Percentiles rank a stretch among this genome's conserved stretches.
Evolutionary conservation across 2,329 filamentous ascomycete genomes (phyloP).

Genomic region (Botrytis deweyae): DNA sequence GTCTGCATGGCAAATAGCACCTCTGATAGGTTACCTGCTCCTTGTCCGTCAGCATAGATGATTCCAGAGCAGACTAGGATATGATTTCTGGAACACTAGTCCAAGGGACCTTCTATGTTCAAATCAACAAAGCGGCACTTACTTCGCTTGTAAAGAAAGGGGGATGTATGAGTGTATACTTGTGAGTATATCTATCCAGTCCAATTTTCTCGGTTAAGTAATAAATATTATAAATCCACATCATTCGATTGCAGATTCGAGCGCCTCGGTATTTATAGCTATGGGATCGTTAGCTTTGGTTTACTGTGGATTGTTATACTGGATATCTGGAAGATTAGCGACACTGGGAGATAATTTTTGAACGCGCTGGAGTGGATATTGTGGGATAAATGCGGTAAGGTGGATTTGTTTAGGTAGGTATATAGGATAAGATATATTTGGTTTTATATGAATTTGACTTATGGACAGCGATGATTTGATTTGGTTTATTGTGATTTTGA

Average conservation of each 20-base stretch:
- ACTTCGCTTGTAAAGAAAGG: background rate
- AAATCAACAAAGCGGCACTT: rapidly evolving
- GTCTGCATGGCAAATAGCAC: background rate
- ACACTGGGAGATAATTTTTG: background rate
- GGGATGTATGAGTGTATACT: rapidly evolving
- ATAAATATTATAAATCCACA: background rate
- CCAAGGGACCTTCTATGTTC: background rate
- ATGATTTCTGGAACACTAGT: background rate
- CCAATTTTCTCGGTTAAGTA: background rate
- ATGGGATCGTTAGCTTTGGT: rapidly evolving
- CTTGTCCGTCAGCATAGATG: background rate
- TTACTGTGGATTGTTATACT: too few relatives aligned
- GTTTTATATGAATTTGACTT: background rate
- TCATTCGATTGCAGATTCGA: background rate
- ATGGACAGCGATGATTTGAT: background rate
- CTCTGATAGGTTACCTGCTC: background rate
- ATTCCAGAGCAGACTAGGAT: background rate
- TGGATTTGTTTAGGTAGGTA: background rate
- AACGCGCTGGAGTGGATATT: rapidly evolving
- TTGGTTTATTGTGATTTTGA: background rate
- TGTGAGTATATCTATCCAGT: background rate
- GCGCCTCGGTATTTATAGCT: rapidly evolving
- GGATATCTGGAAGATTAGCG: rapidly evolving
- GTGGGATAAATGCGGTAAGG: background rate
- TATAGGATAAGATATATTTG: background rate